Percentiles rank a stretch among this genome's conserved stretches.
Conservation (phyloP, 768 basidiomycete species). For the Heimioporus sp. region DNA sequence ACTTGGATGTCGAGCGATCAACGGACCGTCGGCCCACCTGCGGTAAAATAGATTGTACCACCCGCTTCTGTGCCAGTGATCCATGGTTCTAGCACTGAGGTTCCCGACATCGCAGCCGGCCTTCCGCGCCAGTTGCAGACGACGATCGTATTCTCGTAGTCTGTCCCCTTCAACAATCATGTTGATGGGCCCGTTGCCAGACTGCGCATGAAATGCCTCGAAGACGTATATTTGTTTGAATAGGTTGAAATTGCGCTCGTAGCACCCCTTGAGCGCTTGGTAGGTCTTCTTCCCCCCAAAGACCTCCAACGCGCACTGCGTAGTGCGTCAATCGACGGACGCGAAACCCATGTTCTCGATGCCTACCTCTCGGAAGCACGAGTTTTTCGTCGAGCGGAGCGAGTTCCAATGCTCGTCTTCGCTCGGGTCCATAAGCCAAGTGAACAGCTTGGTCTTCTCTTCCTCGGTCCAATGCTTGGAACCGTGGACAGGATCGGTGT, state of each 20-base stretch:
- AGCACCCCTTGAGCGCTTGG: constrained; percentile 81
- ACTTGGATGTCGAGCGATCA: not conserved
- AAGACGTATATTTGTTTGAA: constrained; percentile 82
- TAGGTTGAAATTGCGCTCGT: constrained; percentile 80
- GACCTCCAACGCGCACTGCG: constrained; percentile 66
- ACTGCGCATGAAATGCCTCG: constrained; percentile 45
- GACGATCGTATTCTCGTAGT: constrained; percentile 68
- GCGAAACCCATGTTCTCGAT: not conserved
- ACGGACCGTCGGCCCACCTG: constrained; percentile 40
- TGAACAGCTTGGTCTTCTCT: constrained; percentile 75
- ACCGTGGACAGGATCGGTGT: constrained; percentile 46
- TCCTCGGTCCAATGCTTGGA: constrained; percentile 87
- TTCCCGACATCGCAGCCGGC: constrained; percentile 70
- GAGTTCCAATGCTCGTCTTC: constrained; percentile 79
- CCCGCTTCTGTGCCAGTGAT: constrained; percentile 75
- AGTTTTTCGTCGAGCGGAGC: constrained; percentile 78
- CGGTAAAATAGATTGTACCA: constrained; percentile 76
- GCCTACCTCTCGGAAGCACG: constrained; percentile 72
- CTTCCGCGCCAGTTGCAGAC: constrained; percentile 63
- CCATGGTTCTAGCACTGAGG: constrained; percentile 68
- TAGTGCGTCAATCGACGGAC: not conserved
- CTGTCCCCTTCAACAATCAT: constrained; percentile 59
- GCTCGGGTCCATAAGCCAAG: constrained; percentile 70
- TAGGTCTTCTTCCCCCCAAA: constrained; percentile 79
- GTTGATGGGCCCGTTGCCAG: constrained; percentile 38